A percentile compares a stretch with the other conserved stretches of the same genome.
phyloP scores from a whole-genome alignment of 2,329 filamentous ascomycete genomes.

The Sporothrix curviconia region DNA sequence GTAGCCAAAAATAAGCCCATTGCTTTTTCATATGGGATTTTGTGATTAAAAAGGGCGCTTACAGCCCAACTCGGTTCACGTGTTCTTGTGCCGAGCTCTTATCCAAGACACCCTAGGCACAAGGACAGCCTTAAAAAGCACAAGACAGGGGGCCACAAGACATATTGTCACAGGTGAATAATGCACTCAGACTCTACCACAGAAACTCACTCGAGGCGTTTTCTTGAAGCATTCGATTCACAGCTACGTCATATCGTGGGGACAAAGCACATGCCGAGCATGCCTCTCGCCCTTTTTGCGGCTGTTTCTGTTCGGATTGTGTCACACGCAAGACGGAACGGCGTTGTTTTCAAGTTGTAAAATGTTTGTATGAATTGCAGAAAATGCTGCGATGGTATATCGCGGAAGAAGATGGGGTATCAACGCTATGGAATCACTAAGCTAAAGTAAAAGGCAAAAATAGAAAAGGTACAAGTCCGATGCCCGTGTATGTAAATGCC shows the following conservation, averaged over 20 bases:
- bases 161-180: too few species aligned
- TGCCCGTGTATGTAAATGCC: neutral
- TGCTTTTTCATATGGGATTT: neutral
- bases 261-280: neutral
- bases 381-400: neutral
- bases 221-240: neutral
- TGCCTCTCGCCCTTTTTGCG: neutral
- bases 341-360: too few species aligned
- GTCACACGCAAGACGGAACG: neutral
- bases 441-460: neutral
- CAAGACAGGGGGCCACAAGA: too few species aligned
- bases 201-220: neutral
- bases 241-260: neutral
- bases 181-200: neutral
- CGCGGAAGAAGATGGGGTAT: neutral
- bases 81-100: neutral
- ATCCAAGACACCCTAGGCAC: too few species aligned
- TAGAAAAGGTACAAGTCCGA: neutral
- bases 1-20: neutral
- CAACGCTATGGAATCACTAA: conserved; percentile 10
- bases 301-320: neutral
- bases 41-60: too few species aligned
- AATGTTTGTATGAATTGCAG: neutral
- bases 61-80: neutral
- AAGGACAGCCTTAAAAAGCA: too few species aligned